Percentiles rank a stretch among this genome's conserved stretches.
phyloP scores from a whole-genome alignment of 2,329 filamentous ascomycete genomes.

The Aspergillus tubingensis region DNA sequence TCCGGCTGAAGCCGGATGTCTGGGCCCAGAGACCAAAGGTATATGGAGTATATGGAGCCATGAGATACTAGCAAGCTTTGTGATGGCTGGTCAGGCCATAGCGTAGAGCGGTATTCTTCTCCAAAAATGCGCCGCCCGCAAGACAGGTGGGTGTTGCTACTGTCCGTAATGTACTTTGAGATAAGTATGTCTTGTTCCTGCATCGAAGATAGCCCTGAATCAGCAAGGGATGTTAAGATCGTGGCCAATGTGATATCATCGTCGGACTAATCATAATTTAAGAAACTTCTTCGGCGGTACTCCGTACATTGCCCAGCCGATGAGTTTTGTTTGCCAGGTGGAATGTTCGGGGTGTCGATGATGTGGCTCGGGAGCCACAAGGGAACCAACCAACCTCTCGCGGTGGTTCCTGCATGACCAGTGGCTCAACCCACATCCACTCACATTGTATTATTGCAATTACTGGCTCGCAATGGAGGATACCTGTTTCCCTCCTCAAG shows the following conservation, averaged over 20 bases:
- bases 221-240: conserved; percentile 2
- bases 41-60: conserved; percentile 1
- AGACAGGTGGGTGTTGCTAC: neutral
- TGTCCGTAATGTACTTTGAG: neutral
- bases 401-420: conserved; percentile 7
- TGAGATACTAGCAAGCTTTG: neutral
- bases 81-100: conserved; percentile 1
- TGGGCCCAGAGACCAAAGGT: neutral
- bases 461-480: neutral
- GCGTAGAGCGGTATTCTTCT: neutral
- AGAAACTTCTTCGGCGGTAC: neutral
- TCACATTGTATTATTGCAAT: neutral
- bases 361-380: conserved; percentile 1
- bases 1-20: neutral
- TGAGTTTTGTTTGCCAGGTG: neutral
- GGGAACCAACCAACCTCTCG: conserved; percentile 5
- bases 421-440: neutral
- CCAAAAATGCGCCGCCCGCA: too few species aligned
- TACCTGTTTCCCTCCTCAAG: neutral
- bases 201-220: neutral
- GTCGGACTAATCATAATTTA: conserved; percentile 2
- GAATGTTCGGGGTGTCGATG: conserved; percentile 7
- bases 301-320: neutral
- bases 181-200: conserved; percentile 3
- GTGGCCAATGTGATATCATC: conserved; percentile 3